Evolutionary conservation across 148 eudicot genomes (phyloP), one percentile per base, ranked within the genome.

Genomic region (Simmondsia chinensis): DNA sequence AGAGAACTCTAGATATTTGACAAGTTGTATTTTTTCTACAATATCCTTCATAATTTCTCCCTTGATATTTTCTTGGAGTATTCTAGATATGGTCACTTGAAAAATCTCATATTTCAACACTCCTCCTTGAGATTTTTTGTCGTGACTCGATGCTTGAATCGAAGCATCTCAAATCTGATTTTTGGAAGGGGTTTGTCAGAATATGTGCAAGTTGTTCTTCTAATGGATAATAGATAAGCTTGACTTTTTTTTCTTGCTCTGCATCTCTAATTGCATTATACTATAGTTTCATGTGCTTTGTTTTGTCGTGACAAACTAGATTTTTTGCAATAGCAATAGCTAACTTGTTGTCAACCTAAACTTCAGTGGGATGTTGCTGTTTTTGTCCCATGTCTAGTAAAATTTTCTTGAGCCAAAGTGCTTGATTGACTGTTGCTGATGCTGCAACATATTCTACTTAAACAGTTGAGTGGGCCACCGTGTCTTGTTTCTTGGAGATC

Each of bases 251-350:
- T 2, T 51, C 28, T 15, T 8, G 19, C 7, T 11, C 9, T 4
- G 21, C 43, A 21, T 53, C 57, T 39, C 57, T n/a, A 20, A 53
- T 40, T n/a, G 41, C 27, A 19, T 54, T 25, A 29, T 28, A 43
- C 37, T 41, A 20, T 15, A 40, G 21, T 7, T 7, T 28, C 2
- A 32, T 2, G 35, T 6, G 35, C 9, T 32, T 32, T 32, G 35
- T 32, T 32, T 32, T 32, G 35, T 14, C n/a, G 9, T 32, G 35
- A 32, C 35, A 32, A 32, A 32, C n/a, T 6, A 14, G 35, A 32
- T 32, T 32, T 14, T 32, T 2, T n/a, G n/a, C 35, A 32, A 32
- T 32, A 14, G 35, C 35, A 32, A 32, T 32, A 10, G n/a, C 35
- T 32, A 14, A 32, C 35, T 32, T 32, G 10, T 32, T 32, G 2